Evolutionary conservation across 495 filamentous ascomycete genomes (phyloP).

Genomic region (Aspergillus steynii): DNA sequence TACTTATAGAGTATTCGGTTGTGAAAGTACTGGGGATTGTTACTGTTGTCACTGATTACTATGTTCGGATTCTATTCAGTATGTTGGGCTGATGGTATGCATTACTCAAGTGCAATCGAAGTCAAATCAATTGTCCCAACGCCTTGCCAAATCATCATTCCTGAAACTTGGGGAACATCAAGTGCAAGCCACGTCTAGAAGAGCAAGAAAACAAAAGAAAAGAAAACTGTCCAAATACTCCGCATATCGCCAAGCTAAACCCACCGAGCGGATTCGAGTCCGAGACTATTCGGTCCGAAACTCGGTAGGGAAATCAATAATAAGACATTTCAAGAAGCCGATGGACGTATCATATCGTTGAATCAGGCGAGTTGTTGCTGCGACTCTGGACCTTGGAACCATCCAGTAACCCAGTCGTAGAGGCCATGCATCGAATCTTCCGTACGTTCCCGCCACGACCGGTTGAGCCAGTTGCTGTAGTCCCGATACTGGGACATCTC

Average conservation of each 20-base stretch:
- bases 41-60: too few species aligned
- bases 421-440: conserved; percentile 30
- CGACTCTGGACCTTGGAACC: background rate
- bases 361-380: background rate
- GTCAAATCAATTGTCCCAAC: too few species aligned
- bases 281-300: background rate
- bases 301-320: background rate
- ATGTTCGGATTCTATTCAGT: too few species aligned
- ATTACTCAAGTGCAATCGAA: too few species aligned
- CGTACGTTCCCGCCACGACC: conserved; percentile 71
- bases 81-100: too few species aligned
- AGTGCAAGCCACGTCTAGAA: too few species aligned
- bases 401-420: conserved; percentile 22
- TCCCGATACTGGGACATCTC: conserved; percentile 95
- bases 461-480: conserved; percentile 82
- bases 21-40: too few species aligned
- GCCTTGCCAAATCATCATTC: too few species aligned
- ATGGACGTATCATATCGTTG: background rate
- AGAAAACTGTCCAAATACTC: background rate
- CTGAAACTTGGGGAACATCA: too few species aligned
- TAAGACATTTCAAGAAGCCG: background rate
- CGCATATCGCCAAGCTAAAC: background rate
- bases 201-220: too few species aligned
- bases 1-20: too few species aligned
- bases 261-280: background rate